Base-by-base conservation (phyloP, 1,284 basidiomycete genomes). In the Apiotrichum domesticum region DNA sequence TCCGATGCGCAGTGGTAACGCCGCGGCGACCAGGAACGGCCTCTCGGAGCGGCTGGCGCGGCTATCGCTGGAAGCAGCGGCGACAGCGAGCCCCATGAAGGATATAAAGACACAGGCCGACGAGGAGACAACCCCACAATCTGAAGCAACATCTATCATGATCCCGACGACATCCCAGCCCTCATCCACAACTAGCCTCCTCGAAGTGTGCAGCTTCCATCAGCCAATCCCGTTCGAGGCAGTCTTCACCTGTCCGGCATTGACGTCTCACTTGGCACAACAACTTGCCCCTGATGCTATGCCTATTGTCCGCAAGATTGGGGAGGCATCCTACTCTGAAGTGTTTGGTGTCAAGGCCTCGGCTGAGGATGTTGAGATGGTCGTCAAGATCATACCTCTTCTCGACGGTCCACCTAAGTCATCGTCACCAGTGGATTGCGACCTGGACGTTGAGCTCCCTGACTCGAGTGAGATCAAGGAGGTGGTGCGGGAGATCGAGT, bases 281-380 rank as follows among this genome's bases (percentile, higher is more conserved):
- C 13, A 35, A 10, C 11, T 45, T 5, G 8, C 13, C 14, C 37
- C n/a, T 3, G 40, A 29, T 11, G 8, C 54, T 14, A 33, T 33
- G 8, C 35, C 44, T 1, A 33, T 41, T 4, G 52, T 90, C 73
- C 80, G 78, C 61, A 98, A 98, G 77, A 86, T 97, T 53, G 95
- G 94, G 46, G 95, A 98, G 77, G 95, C 95, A 10, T 92, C 89
- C 49, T 98, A 89, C 74, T 96, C 92, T 0, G 95, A 98, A 71
- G 96, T 98, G n/a, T 98, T 91, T 76, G 86, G 86, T 4, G 85
- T 93, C 50, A 47, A 39, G 2, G 85, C 51, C 1, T 78, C 82
- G 39, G 80, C 82, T 55, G 65, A 65, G 49, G 67, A 50, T 35
- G 48, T 55, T 5, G 61, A 57, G 32, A 56, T 66, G 2, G 67